Evolutionary conservation across 1,139 yeast genomes (phyloP).

Genomic region (Taphrina sp.): DNA sequence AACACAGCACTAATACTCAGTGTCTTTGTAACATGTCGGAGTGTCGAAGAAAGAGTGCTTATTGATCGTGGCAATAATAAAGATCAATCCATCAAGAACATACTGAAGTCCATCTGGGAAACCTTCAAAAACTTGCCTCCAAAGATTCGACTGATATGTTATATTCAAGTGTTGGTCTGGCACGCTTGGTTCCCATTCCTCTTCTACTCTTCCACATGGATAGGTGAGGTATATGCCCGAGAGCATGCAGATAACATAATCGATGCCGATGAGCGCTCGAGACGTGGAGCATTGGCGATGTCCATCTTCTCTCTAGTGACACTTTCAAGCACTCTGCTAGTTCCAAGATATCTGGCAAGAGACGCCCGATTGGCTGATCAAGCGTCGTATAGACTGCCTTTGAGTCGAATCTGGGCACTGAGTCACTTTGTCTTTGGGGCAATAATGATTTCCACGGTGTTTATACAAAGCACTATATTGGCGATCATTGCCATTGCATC

Average conservation of each 20-base stretch:
- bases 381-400: background rate
- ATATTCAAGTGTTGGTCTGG: constrained; percentile 55
- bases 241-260: constrained; percentile 34
- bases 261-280: constrained; percentile 36
- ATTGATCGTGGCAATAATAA: constrained; percentile 38
- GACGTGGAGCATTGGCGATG: constrained; percentile 43
- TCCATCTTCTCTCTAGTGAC: constrained; percentile 46
- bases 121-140: constrained; percentile 48
- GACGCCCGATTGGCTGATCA: constrained; percentile 40
- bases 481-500: constrained; percentile 45
- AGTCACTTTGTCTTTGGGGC: constrained; percentile 41
- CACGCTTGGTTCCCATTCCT: constrained; percentile 52
- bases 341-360: constrained; percentile 34
- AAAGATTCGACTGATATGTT: constrained; percentile 49
- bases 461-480: constrained; percentile 40
- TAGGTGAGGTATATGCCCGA: constrained; percentile 46
- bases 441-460: constrained; percentile 43
- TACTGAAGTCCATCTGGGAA: constrained; percentile 12
- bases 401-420: constrained; percentile 12
- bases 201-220: constrained; percentile 52
- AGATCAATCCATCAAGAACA: constrained; percentile 41
- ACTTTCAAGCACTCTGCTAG: constrained; percentile 42
- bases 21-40: constrained; percentile 48
- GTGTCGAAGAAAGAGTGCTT: constrained; percentile 52
- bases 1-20: constrained; percentile 47